A percentile compares a stretch with the other conserved stretches of the same genome.
Conservation (phyloP, 1,284 basidiomycete genomes). For the Rhodotorula sp. region DNA sequence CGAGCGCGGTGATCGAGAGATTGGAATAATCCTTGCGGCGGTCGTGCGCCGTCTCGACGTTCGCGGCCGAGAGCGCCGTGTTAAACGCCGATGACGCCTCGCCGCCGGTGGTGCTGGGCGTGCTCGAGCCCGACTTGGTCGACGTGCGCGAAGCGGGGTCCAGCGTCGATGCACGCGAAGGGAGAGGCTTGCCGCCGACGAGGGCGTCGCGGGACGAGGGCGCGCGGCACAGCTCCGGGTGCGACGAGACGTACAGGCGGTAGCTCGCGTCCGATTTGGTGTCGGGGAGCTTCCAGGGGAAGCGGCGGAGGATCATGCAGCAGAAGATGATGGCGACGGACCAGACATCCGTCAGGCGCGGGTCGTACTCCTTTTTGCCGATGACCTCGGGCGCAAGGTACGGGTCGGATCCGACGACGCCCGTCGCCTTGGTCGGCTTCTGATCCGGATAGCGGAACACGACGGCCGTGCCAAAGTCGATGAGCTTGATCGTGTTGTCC, state of each 20-base stretch:
- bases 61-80: constrained; percentile 25
- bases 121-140: constrained; percentile 32
- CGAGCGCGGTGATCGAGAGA: constrained; percentile 37
- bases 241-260: constrained; percentile 85
- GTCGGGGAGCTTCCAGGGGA: constrained; percentile 99
- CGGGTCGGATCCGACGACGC: constrained; percentile 95
- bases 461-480: constrained; percentile 98
- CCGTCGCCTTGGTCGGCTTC: constrained; percentile 74
- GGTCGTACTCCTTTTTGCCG: constrained; percentile 76
- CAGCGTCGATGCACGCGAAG: constrained; percentile 25
- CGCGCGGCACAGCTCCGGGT: constrained; percentile 73
- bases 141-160: constrained; percentile 24
- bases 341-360: constrained; percentile 98
- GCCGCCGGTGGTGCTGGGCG: constrained; percentile 24
- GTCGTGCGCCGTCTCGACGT: constrained; percentile 39
- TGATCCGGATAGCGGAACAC: constrained; percentile 98
- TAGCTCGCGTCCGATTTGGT: constrained; percentile 89
- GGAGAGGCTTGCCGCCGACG: constrained; percentile 42
- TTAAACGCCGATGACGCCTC: background rate
- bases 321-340: constrained; percentile 98
- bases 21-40: constrained; percentile 30
- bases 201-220: constrained; percentile 23
- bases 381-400: constrained; percentile 99
- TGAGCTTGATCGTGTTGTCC: constrained; percentile 93
- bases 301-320: constrained; percentile 96